phyloP scores from a whole-genome alignment of 2,329 filamentous ascomycete species.

The Diaporthe humulicola region DNA sequence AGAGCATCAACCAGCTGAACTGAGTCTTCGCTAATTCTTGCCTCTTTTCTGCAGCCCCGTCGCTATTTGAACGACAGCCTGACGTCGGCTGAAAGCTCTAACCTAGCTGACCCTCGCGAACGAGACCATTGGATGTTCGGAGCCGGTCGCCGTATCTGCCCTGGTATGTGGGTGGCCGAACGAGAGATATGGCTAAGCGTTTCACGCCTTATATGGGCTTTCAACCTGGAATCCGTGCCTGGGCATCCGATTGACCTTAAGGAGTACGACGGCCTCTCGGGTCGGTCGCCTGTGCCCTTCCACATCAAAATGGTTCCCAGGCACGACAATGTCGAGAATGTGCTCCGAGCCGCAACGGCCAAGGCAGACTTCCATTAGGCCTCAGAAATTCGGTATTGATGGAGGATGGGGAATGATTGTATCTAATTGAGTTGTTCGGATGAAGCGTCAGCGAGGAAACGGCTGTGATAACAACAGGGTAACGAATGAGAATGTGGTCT shows the following conservation, averaged over 20 bases:
- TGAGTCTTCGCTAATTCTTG: neutral
- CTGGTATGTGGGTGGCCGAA: too few relatives aligned
- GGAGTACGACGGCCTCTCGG: neutral
- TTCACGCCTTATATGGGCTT: neutral
- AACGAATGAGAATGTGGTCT: too few relatives aligned
- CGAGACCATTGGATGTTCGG: neutral
- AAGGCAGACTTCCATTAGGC: neutral
- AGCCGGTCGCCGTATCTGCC: neutral
- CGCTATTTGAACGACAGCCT: neutral
- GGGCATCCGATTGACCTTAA: neutral
- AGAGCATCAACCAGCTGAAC: fast-evolving
- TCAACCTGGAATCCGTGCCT: neutral
- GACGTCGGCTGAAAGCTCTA: neutral
- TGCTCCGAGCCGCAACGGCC: too few relatives aligned
- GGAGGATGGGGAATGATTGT: neutral
- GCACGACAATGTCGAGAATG: neutral
- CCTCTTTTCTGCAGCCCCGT: neutral
- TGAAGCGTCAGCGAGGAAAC: too few relatives aligned
- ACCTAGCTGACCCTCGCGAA: neutral
- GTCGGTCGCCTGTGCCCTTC: neutral
- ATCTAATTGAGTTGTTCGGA: neutral
- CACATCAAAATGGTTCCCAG: neutral
- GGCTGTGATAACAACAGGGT: too few relatives aligned
- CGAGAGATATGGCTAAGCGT: neutral
- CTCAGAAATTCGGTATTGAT: neutral